These are phyloP conservation scores for Acanthamoeba sp. DNA, from an alignment of 208 protist genomes.

Conservation along the genomic window DNA sequence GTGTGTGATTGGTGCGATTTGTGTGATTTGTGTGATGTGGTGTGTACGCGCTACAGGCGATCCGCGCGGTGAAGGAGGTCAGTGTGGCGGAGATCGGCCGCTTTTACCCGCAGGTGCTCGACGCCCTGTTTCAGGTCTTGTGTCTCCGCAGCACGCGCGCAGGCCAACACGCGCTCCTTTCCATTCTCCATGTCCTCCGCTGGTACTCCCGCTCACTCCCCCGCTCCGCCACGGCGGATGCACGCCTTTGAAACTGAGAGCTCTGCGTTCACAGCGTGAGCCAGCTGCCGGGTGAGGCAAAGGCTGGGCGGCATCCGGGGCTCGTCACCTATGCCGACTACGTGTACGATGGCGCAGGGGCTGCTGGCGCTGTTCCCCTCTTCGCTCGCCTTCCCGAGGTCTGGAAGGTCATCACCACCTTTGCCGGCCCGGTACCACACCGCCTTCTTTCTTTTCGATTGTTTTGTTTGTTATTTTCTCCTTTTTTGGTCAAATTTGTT, in stretches of 20 bases:
- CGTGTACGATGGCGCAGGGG: background rate
- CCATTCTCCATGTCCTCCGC: constrained; percentile 19
- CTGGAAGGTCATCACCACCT: constrained; percentile 7
- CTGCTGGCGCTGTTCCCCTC: background rate
- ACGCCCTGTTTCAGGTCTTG: constrained; percentile 52
- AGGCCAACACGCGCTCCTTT: constrained; percentile 15
- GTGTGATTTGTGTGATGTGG: background rate
- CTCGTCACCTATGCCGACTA: constrained; percentile 40
- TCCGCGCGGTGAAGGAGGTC: background rate
- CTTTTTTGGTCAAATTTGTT: no score
- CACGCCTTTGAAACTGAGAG: background rate
- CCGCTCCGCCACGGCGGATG: background rate
- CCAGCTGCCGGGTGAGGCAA: constrained; percentile 5
- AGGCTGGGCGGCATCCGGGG: background rate
- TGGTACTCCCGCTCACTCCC: background rate
- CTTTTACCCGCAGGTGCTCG: constrained; percentile 47
- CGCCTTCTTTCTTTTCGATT: no score
- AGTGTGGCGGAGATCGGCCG: constrained; percentile 17
- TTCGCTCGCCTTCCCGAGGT: constrained; percentile 12
- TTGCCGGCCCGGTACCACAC: background rate
- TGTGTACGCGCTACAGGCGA: background rate
- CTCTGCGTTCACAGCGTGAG: background rate
- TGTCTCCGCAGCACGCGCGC: background rate
- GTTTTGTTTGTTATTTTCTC: no score
- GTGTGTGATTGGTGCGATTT: no score